Evolutionary conservation across 331 rosid genomes (phyloP).

Genomic region (Acacia pycnantha): DNA sequence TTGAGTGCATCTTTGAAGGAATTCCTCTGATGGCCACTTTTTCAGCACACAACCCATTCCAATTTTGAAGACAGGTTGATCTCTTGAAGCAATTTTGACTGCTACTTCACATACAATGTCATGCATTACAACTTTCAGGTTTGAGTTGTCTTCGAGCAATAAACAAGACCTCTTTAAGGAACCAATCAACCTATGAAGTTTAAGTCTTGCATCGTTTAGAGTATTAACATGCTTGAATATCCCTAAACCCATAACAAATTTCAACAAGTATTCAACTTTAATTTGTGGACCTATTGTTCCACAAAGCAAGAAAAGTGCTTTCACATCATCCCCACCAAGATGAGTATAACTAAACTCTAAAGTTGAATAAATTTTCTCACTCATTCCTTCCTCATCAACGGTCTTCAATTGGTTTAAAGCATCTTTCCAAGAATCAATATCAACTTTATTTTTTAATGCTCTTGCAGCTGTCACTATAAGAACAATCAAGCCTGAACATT

Average conservation of each 20-base stretch:
- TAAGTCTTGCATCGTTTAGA: background rate
- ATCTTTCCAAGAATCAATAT: background rate
- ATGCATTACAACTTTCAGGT: no score
- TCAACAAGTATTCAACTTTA: background rate
- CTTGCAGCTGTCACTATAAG: background rate
- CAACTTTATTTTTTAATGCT: background rate
- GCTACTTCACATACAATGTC: no score
- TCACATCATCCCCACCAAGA: background rate
- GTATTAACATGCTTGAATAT: background rate
- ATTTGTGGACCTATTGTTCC: rapidly evolving
- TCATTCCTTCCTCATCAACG: background rate
- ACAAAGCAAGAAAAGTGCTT: background rate
- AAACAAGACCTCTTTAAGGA: background rate
- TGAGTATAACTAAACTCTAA: background rate
- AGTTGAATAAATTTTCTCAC: no score
- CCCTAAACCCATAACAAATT: background rate
- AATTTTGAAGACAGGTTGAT: no score
- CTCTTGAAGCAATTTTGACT: no score
- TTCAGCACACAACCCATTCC: no score
- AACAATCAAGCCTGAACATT: background rate
- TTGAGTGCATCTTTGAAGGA: no score
- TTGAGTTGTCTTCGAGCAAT: no score
- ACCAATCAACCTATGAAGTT: background rate
- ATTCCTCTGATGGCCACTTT: no score
- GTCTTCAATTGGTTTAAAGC: background rate